Evolutionary conservation across 345 rosid genomes (phyloP), one percentile per base, ranked within the genome.

Genomic region (Xanthoceras sorbifolium): DNA sequence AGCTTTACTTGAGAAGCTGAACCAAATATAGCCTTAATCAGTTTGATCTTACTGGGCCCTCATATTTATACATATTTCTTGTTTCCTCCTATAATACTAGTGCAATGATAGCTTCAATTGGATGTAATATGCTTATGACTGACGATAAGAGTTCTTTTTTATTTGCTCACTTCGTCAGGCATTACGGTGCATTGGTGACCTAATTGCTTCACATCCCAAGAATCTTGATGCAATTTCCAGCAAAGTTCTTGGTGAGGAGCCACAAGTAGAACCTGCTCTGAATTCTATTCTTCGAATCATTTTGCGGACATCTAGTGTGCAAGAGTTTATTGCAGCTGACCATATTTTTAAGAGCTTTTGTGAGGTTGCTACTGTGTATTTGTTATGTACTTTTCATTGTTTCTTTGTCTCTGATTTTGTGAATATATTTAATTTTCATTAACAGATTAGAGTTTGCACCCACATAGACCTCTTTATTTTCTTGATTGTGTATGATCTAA

Each of bases 251-350:
- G 99, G 98, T 67, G 98, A 93, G 84, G 91, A 88, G 73, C 87
- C 88, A 66, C 99, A 92, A 85, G 90, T 83, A 71, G 98, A 96
- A 83, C 92, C 95, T 84, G 97, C 97, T 77, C 82, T 96, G 86
- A 96, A 91, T 87, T 94, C 97, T 76, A 87, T 96, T 76, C 95
- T 96, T 70, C 87, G 98, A 32, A 94, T 96, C 80, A 94, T 91
- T 82, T 81, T 96, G 82, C 87, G 89, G 80, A 86, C 98, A 57
- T 90, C 98, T 70, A 94, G 92, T 72, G 82, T 88, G 78, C 94
- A 93, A 82, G 99, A 96, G 88, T 94, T 94, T 81, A 78, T 89
- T 79, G 94, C 97, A 20, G 98, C 99, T 79, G 98, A 96, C 77
- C 81, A 87, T 81, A 89, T 96, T 80, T 94, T 94, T 80, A 89